Evolutionary conservation across 768 basidiomycete species (phyloP).

Genomic region (Panaeolus papilionaceus): DNA sequence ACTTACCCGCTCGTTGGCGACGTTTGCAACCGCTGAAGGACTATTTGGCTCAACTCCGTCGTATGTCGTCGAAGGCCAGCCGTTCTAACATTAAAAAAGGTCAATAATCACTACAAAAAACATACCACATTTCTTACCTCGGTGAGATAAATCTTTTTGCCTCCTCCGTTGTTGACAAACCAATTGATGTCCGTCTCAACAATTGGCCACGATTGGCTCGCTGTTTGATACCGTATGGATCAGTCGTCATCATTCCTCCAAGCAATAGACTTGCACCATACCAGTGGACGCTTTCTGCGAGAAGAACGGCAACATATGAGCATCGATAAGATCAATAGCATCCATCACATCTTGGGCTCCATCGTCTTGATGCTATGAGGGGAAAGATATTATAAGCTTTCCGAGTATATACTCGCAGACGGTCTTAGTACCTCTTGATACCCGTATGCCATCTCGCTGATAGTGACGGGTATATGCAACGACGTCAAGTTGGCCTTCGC

Average conservation of each 20-base stretch:
- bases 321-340: conserved; percentile 68
- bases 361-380: conserved; percentile 45
- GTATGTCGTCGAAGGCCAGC: conserved; percentile 77
- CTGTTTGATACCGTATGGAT: conserved; percentile 34
- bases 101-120: neutral
- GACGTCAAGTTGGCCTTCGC: conserved; percentile 56
- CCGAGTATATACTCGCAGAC: neutral
- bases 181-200: conserved; percentile 65
- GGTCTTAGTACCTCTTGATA: conserved; percentile 48
- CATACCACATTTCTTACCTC: conserved; percentile 50
- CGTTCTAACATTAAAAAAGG: conserved; percentile 55
- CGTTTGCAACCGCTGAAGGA: conserved; percentile 60
- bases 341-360: conserved; percentile 61
- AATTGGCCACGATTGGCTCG: conserved; percentile 66
- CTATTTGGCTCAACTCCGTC: conserved; percentile 70
- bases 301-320: conserved; percentile 79
- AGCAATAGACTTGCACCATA: conserved; percentile 28
- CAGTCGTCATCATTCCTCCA: neutral
- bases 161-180: conserved; percentile 66
- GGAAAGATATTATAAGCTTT: conserved; percentile 9
- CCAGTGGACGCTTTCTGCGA: conserved; percentile 60
- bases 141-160: conserved; percentile 79
- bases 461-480: conserved; percentile 70
- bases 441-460: conserved; percentile 69
- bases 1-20: conserved; percentile 66